Percentiles rank a stretch among this genome's conserved stretches.
Evolutionary conservation across 495 filamentous ascomycete species (phyloP).

Genomic region (Glonium stellatum): DNA sequence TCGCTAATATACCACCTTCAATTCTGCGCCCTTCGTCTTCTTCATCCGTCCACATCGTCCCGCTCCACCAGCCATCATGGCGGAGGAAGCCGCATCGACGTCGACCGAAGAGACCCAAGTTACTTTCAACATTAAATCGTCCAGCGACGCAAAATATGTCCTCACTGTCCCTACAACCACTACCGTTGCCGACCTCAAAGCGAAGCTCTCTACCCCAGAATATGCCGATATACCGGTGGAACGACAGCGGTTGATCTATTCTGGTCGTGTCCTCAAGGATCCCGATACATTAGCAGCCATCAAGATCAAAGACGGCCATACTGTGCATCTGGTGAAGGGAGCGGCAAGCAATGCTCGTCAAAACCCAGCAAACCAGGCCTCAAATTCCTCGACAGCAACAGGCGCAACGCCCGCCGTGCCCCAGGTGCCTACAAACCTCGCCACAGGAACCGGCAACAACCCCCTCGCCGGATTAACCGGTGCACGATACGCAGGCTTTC

Average conservation of each 20-base stretch:
- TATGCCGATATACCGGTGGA: conserved; percentile 80
- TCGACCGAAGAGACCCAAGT: conserved; percentile 50
- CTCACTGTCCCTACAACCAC: conserved; percentile 72
- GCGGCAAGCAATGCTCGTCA: conserved; percentile 81
- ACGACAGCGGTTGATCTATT: conserved; percentile 92
- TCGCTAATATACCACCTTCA: background rate
- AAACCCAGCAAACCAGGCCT: conserved; percentile 47
- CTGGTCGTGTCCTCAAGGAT: conserved; percentile 92
- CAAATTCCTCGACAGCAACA: conserved; percentile 43
- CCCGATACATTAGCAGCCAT: conserved; percentile 73
- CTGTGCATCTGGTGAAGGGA: conserved; percentile 91
- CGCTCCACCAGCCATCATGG: conserved; percentile 21
- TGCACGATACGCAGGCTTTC: conserved; percentile 87
- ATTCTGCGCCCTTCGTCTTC: background rate
- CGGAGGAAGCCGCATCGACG: conserved; percentile 44
- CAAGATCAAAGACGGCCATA: conserved; percentile 95
- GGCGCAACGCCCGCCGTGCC: conserved; percentile 47
- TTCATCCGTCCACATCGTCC: background rate
- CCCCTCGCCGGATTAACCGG: conserved; percentile 87
- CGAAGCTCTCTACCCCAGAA: conserved; percentile 69
- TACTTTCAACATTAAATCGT: conserved; percentile 92
- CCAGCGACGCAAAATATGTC: conserved; percentile 74
- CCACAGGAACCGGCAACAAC: conserved; percentile 81
- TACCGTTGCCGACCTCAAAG: conserved; percentile 79
- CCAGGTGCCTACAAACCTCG: conserved; percentile 80